Percentiles rank a stretch among this genome's conserved stretches.
Evolutionary conservation across 371 early-diverging fungal species (phyloP).

Genomic region (Mortierella sp.): DNA sequence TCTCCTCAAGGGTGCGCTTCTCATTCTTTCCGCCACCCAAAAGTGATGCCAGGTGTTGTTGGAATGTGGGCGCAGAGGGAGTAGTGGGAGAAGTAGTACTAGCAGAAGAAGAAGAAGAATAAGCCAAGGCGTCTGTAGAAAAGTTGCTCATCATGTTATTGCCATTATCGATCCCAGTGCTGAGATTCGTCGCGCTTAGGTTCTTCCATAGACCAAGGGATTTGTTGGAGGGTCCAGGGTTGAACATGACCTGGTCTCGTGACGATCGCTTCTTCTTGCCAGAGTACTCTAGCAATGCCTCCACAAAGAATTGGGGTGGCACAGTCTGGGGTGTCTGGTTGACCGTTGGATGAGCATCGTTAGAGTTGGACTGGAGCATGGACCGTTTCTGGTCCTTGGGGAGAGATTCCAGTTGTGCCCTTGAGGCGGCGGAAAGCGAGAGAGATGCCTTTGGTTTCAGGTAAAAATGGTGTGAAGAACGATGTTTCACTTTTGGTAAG

Average conservation of each 20-base stretch:
- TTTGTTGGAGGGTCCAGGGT: constrained; percentile 3
- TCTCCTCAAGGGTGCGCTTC: constrained; percentile 28
- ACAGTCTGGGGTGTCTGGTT: constrained; percentile 36
- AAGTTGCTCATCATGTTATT: not conserved
- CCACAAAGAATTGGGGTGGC: constrained; percentile 48
- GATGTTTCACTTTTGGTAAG: too few relatives aligned
- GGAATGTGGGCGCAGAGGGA: constrained; percentile 7
- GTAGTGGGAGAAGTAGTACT: not conserved
- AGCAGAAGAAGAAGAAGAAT: not conserved
- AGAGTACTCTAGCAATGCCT: constrained; percentile 29
- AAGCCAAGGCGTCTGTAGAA: not conserved
- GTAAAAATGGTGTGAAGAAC: too few relatives aligned
- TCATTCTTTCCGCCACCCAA: constrained; percentile 27
- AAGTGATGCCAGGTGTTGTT: constrained; percentile 33
- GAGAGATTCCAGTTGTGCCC: constrained; percentile 28
- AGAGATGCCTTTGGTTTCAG: constrained; percentile 22
- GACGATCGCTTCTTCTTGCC: constrained; percentile 32
- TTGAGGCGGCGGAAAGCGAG: constrained; percentile 16
- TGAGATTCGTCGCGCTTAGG: constrained; percentile 25
- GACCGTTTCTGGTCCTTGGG: constrained; percentile 45
- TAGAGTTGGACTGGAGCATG: constrained; percentile 32
- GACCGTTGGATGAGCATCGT: constrained; percentile 31
- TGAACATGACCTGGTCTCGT: constrained; percentile 15
- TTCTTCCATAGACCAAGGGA: constrained; percentile 33
- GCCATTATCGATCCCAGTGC: not conserved